Evolutionary conservation across 257 asterid species (phyloP).

Genomic region (Solanum chilense): DNA sequence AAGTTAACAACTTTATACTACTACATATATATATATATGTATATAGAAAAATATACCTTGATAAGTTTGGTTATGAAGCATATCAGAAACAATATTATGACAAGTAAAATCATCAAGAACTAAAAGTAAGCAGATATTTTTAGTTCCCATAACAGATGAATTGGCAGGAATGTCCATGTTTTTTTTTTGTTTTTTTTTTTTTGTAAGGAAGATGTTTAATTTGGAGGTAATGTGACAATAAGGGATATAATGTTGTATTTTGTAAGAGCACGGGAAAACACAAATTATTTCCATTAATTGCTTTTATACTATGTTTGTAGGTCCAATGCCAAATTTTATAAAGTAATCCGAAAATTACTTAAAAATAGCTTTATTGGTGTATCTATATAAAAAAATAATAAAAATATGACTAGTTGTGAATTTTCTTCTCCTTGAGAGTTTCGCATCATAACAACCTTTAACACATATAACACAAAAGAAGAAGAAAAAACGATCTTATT

Average conservation of each 20-base stretch:
- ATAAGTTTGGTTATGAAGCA: constrained; percentile 36
- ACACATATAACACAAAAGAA: background rate
- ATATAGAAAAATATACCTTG: constrained; percentile 25
- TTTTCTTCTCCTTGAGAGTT: background rate
- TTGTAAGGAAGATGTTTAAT: background rate
- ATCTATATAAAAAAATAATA: background rate
- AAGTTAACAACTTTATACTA: background rate
- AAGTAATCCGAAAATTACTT: background rate
- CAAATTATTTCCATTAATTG: background rate
- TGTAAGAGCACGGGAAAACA: background rate
- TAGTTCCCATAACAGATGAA: constrained; percentile 13
- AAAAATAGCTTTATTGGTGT: background rate
- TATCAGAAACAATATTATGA: constrained; percentile 22
- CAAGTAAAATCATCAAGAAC: constrained; percentile 33
- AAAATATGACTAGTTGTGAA: background rate
- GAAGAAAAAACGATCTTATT: background rate
- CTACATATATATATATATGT: no score
- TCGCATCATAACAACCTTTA: background rate
- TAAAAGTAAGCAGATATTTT: constrained; percentile 37
- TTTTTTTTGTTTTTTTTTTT: background rate
- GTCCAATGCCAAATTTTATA: background rate
- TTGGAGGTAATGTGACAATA: background rate
- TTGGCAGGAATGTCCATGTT: constrained; percentile 10
- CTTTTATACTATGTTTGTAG: background rate
- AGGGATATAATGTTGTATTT: background rate